Percentiles rank a stretch among this genome's conserved stretches.
Evolutionary conservation across 1,139 yeast genomes (phyloP).

Genomic region (Kurtzmaniella natalensis): DNA sequence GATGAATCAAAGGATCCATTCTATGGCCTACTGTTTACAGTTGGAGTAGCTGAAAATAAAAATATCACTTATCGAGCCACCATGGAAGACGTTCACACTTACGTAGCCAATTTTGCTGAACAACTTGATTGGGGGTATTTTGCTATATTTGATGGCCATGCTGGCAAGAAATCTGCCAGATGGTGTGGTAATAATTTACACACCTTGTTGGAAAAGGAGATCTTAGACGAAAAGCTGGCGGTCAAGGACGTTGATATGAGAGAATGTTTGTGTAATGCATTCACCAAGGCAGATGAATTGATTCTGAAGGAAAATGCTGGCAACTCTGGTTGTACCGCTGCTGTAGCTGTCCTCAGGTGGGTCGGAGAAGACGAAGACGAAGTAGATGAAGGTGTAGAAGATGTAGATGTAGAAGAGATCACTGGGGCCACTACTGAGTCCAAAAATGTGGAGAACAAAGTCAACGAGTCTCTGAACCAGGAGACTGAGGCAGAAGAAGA

Average conservation of each 20-base stretch:
- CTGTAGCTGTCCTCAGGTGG: conserved; percentile 89
- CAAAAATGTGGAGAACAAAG: conserved; percentile 6
- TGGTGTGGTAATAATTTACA: conserved; percentile 94
- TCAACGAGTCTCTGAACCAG: too few species aligned
- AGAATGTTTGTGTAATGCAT: conserved; percentile 54
- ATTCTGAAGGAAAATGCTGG: conserved; percentile 59
- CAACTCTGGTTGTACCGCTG: conserved; percentile 90
- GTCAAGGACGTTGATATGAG: conserved; percentile 39
- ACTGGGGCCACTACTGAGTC: conserved; percentile 5
- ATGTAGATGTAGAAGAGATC: conserved; percentile 1
- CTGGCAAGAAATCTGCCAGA: conserved; percentile 88
- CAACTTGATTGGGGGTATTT: conserved; percentile 91
- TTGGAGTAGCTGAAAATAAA: conserved; percentile 88
- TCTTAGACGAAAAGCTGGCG: conserved; percentile 18
- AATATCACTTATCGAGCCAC: conserved; percentile 76
- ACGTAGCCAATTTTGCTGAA: conserved; percentile 88
- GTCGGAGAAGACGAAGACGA: conserved; percentile 47
- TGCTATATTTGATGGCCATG: conserved; percentile 97
- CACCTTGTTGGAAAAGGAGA: conserved; percentile 52
- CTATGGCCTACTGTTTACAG: conserved; percentile 58
- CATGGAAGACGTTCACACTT: conserved; percentile 97
- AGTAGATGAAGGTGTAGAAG: conserved; percentile 1
- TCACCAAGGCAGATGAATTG: conserved; percentile 68
- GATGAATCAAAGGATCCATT: too few species aligned
- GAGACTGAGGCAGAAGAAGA: too few species aligned